Evolutionary conservation across 177 flowering plant species (phyloP), one percentile per base, ranked within the genome.

Genomic region (Vitis hybrid): DNA sequence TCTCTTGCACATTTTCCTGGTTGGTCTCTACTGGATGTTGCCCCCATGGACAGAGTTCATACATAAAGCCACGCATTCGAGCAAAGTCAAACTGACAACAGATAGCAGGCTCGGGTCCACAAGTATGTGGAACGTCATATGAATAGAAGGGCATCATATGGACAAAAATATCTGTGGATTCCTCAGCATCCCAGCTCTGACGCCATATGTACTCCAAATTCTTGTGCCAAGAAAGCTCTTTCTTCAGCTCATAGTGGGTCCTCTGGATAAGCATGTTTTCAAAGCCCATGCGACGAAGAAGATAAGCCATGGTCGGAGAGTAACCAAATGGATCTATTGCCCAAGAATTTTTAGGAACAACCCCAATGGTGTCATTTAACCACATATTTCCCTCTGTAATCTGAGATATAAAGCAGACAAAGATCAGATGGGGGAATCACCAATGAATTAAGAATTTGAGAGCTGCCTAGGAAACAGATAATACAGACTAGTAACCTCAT

Each of bases 61-160:
- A 96, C 30, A 56, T 13, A 79, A 86, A 93, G 57, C 91, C 83
- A 64, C 60, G 85, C 80, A 78, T 82, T 60, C 98, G 84, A 77
- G 98, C 99, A 86, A 96, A 93, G 76, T 96, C 99, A 82, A 93
- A 96, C 76, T 96, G 94, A 80, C 99, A 96, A 81, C 99, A 96
- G 71, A 96, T 73, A 50, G 97, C 97, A 68, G 99, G 99, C 80
- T 96, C 98, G 9, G 98, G 99, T 10, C 99, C 99, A 86, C 99
- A 96, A 18, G 99, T 96, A 70, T 96, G 99, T 9, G 98, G 99
- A 62, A 96, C 79, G 81, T 96, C 99, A 79, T 96, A 96, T 10
- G 99, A 96, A 79, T 96, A 96, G 66, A 96, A 96, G 48, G 98
- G 98, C 98, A 93, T 96, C 98, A 92, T 93, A 78, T 96, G 99